Evolutionary conservation across 257 asterid genomes (phyloP), one percentile per base, ranked within the genome.

Genomic region (Nicotiana benthamiana): DNA sequence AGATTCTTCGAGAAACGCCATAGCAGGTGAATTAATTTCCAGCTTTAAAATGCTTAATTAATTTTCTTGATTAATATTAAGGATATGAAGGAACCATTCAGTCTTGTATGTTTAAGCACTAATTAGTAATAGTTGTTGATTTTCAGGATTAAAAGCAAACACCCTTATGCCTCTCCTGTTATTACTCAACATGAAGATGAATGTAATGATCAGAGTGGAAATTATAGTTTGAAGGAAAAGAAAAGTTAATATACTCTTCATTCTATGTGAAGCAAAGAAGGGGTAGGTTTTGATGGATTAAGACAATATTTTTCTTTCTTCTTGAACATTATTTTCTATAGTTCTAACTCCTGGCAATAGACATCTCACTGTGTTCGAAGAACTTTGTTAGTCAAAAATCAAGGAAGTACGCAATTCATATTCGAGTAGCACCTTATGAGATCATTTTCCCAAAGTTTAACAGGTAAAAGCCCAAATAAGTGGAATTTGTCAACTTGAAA

Each of bases 1-100:
- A 70, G 83, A 51, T 83, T 83, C 59, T 64, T 83, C 5, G 83
- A 83, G n/a, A 79, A 83, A 26, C 83, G 86, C 15, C 72, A 80
- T 15, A 18, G 15, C 9, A 83, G 63, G 86, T 79, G 46, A 3
- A 22, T 9, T 34, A 0, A 16, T 30, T 65, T 65, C 27, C 0
- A 67, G 18, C 10, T 34, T 67, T 9, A 18, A 34, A 18, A n/a
- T 67, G 28, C 28, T 17, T 17, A 5, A 9, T 34, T 34, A 9
- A 4, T n/a, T 56, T 40, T 40, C 4, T 28, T 27, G 51, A 40
- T 46, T 13, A 8, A 61, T 46, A 6, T 4, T 26, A 34, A 6
- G 20, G 24, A 52, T 15, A 52, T 75, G 54, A 2, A 1, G 3
- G 17, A 43, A 75, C 18, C 16, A 51, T 32, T 1, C 26, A 17